Percentiles rank a stretch among this genome's conserved stretches.
Evolutionary conservation across 352 stramenopile genomes (phyloP).

Genomic region (Phytophthora cajani): DNA sequence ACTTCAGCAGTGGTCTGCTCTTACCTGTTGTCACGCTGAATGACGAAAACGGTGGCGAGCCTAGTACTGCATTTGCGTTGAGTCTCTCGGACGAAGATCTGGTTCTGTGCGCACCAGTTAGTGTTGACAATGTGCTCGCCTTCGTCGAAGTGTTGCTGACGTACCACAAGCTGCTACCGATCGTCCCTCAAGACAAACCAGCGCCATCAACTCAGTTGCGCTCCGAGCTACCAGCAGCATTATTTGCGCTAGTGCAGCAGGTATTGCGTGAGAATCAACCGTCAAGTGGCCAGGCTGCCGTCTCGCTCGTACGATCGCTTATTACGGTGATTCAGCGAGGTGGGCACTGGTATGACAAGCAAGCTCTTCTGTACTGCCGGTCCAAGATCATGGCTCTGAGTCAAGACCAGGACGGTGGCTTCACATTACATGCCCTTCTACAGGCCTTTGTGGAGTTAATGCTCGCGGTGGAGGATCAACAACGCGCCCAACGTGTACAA

Average conservation of each 20-base stretch:
- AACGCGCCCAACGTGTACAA: slow-evolving; percentile 50
- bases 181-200: slow-evolving; percentile 5
- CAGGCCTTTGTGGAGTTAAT: slow-evolving; percentile 87
- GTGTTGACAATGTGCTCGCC: slow-evolving; percentile 61
- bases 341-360: slow-evolving; percentile 73
- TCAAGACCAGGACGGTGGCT: slow-evolving; percentile 80
- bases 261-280: slow-evolving; percentile 70
- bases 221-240: slow-evolving; percentile 60
- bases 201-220: slow-evolving; percentile 39
- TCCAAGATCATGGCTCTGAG: slow-evolving; percentile 87
- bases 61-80: slow-evolving; percentile 55
- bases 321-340: slow-evolving; percentile 72
- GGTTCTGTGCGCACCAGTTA: slow-evolving; percentile 72
- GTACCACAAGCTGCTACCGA: slow-evolving; percentile 41
- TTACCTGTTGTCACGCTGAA: slow-evolving; percentile 77
- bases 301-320: slow-evolving; percentile 70
- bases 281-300: slow-evolving; percentile 54
- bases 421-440: slow-evolving; percentile 78
- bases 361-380: slow-evolving; percentile 79
- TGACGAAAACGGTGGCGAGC: slow-evolving; percentile 40
- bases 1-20: slow-evolving; percentile 61
- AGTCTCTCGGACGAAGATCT: slow-evolving; percentile 77
- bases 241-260: slow-evolving; percentile 82
- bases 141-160: slow-evolving; percentile 72
- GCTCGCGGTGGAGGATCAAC: slow-evolving; percentile 82